phyloP scores from a whole-genome alignment of 179 eudicot species.

The Actinidia polygama region DNA sequence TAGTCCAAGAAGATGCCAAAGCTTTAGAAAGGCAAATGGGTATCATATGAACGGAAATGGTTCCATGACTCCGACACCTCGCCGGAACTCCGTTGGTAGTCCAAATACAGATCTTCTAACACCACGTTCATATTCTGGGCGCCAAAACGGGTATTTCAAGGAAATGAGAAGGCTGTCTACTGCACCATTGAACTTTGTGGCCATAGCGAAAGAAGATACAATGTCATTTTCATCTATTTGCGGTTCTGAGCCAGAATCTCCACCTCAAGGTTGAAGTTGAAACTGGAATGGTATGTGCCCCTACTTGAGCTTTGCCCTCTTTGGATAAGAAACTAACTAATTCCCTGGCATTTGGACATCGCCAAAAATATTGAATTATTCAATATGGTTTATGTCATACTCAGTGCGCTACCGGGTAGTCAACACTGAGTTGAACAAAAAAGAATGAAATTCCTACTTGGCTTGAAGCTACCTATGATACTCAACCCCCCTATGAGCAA shows the following conservation, averaged over 20 bases:
- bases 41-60: constrained; percentile 56
- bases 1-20: constrained; percentile 64
- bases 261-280: constrained; percentile 42
- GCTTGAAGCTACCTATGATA: neutral
- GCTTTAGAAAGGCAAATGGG: constrained; percentile 64
- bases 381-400: neutral
- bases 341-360: neutral
- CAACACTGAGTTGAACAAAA: neutral
- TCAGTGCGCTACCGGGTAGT: neutral
- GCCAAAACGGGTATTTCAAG: constrained; percentile 63
- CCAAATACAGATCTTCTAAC: constrained; percentile 52
- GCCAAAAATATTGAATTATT: neutral
- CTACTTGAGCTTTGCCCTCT: neutral
- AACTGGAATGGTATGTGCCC: constrained; percentile 30
- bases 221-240: constrained; percentile 65
- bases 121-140: constrained; percentile 60
- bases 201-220: constrained; percentile 62
- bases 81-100: constrained; percentile 51
- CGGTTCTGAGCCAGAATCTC: constrained; percentile 72
- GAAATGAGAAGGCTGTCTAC: constrained; percentile 67
- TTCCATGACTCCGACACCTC: constrained; percentile 61
- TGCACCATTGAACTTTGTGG: constrained; percentile 66
- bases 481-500: neutral
- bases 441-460: neutral
- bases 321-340: neutral